A percentile compares a stretch with the other conserved stretches of the same genome.
These are phyloP conservation scores for Epichloe brachyelytri DNA, from an alignment of 2,329 filamentous ascomycete genomes.

Conservation along the genomic window DNA sequence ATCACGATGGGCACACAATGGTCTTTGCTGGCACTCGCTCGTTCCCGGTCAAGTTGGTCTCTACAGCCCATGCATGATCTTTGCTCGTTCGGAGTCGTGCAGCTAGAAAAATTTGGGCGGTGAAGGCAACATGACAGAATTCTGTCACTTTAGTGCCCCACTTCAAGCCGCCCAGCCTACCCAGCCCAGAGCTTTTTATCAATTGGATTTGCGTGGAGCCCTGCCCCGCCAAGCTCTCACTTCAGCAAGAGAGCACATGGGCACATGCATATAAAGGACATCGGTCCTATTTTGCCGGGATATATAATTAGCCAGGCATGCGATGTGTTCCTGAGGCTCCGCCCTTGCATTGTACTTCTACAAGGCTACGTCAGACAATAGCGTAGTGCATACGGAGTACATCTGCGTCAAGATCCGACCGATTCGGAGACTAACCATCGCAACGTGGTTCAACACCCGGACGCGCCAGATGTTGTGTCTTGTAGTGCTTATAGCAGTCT, in stretches of 20 bases:
- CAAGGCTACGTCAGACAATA: not conserved
- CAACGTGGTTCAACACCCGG: not conserved
- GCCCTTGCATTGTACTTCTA: not conserved
- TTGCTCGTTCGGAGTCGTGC: not conserved
- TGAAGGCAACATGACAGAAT: conserved; percentile 10
- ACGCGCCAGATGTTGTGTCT: not conserved
- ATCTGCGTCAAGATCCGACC: too few relatives aligned
- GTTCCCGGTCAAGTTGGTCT: not conserved
- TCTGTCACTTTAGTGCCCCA: conserved; percentile 9
- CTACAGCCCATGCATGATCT: not conserved
- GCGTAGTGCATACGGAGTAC: too few relatives aligned
- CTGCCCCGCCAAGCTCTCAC: not conserved
- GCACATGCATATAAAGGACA: not conserved
- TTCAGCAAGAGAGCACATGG: not conserved
- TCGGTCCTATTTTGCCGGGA: too few relatives aligned
- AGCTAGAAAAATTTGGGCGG: conserved; percentile 15
- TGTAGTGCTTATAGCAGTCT: not conserved
- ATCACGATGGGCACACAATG: not conserved
- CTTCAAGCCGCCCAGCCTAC: not conserved
- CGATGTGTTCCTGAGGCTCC: too few relatives aligned
- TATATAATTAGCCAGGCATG: too few relatives aligned
- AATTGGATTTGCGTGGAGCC: not conserved
- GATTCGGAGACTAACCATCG: too few relatives aligned
- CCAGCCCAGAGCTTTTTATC: not conserved
- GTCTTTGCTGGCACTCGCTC: not conserved